Percentiles rank a stretch among this genome's conserved stretches.
Conservation (phyloP, 139 green algal genomes). For the Pycnococcus provasolii region DNA sequence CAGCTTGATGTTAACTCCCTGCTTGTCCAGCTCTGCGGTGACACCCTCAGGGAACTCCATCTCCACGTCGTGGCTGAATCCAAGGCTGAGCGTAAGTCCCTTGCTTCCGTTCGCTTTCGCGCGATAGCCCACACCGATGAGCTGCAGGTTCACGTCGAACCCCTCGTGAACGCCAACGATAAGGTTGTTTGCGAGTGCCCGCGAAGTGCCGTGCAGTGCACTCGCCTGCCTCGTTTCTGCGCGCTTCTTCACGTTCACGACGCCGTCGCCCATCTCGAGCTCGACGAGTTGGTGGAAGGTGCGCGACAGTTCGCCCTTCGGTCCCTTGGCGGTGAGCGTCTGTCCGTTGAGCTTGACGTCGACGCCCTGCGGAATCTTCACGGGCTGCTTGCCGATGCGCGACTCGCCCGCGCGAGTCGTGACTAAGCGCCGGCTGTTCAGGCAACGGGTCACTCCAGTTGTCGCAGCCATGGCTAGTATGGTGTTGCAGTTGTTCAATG, state of each 20-base stretch:
- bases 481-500: no score
- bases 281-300: constrained; percentile 43
- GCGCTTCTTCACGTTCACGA: constrained; percentile 40
- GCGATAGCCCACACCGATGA: constrained; percentile 85
- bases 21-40: constrained; percentile 74
- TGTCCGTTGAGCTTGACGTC: constrained; percentile 55
- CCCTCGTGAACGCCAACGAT: constrained; percentile 71
- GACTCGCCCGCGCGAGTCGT: constrained; percentile 48
- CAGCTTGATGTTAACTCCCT: constrained; percentile 57
- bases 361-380: constrained; percentile 65
- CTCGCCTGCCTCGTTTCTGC: constrained; percentile 40
- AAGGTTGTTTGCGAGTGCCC: constrained; percentile 81
- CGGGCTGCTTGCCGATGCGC: constrained; percentile 75
- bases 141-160: constrained; percentile 66
- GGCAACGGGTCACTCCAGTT: no score
- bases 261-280: constrained; percentile 43
- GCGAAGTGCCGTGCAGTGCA: constrained; percentile 28
- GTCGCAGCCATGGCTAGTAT: no score
- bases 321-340: constrained; percentile 50
- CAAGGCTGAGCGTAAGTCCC: constrained; percentile 77
- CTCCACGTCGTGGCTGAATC: constrained; percentile 77
- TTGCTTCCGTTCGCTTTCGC: constrained; percentile 49
- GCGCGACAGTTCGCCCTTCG: constrained; percentile 55
- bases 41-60: constrained; percentile 75
- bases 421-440: neutral